phyloP scores from a whole-genome alignment of 2,329 filamentous ascomycete genomes.

The Phoma herbarum region DNA sequence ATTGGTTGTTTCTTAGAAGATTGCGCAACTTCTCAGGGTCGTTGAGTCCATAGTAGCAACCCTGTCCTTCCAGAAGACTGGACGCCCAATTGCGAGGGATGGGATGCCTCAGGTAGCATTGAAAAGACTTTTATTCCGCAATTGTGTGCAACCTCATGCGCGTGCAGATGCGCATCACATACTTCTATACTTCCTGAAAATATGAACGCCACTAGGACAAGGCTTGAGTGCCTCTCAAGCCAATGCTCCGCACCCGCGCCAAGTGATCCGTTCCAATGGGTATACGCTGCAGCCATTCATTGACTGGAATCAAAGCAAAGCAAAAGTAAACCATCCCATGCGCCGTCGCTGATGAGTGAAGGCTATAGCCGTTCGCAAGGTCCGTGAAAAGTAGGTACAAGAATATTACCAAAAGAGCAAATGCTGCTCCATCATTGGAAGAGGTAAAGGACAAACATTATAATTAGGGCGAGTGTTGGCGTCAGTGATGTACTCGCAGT shows the following conservation, averaged over 20 bases:
- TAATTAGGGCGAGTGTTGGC: constrained; percentile 43
- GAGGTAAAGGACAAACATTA: constrained; percentile 48
- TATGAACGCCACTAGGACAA: constrained; percentile 4
- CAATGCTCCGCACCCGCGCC: constrained; percentile 17
- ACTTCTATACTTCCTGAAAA: constrained; percentile 4
- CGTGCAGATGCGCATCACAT: background rate
- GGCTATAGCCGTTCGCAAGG: constrained; percentile 31
- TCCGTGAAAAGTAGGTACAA: constrained; percentile 31
- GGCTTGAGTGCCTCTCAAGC: constrained; percentile 11
- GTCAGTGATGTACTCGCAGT: constrained; percentile 35
- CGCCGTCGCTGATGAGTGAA: constrained; percentile 51
- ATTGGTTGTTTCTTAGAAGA: constrained; percentile 15
- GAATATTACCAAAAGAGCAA: constrained; percentile 24
- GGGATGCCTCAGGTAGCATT: background rate
- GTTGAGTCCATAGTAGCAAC: constrained; percentile 13
- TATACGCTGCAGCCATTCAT: constrained; percentile 28
- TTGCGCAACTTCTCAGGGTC: constrained; percentile 27
- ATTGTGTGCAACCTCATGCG: background rate
- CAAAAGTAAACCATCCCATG: constrained; percentile 32
- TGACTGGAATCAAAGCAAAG: constrained; percentile 17
- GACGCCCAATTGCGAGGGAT: constrained; percentile 12
- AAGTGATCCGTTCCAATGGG: constrained; percentile 26
- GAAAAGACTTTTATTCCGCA: constrained; percentile 2
- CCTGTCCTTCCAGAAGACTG: constrained; percentile 4
- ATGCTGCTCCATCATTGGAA: constrained; percentile 38